Evolutionary conservation across 164 flowering plant species (phyloP), one percentile per base, ranked within the genome.

Genomic region (Aristolochia fimbriata): DNA sequence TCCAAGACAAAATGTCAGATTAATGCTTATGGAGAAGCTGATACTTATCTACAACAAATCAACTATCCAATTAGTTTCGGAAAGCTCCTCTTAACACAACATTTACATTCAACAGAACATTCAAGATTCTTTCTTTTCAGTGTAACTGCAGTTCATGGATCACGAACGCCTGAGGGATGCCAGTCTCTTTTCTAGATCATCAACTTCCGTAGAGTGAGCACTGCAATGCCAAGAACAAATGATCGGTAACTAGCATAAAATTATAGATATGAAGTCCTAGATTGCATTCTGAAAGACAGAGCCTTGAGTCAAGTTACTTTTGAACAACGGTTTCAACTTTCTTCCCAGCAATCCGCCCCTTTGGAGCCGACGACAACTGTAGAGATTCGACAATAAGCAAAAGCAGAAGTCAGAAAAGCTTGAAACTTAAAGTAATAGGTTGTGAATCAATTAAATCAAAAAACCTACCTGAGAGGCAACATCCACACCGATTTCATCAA

Each of bases 401-500:
- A 7, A 37, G 9, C 9, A 37, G 43, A 5, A 37, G 43, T 37
- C 43, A 37, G 12, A 37, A 37, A 37, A 37, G 43, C 43, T 37
- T 10, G 43, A 45, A 31, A 62, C 15, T 43, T 30, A 22, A 20
- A 30, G 51, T 17, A 20, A 27, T 27, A 27, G 5, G 30, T 27
- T 27, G 30, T 27, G 30, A 2, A 27, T 27, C 30, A 27, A 27
- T 27, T 27, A 27, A 2, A 2, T 27, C 30, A 27, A 2, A 27
- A 27, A 6, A 73, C 83, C 22, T 66, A 88, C 96, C 96, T 88
- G 96, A 51, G 96, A 89, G 58, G 96, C 96, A 69, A 89, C 82
- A 72, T 85, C 91, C 25, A 89, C 96, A 31, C 96, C 96, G 71
- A 89, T 89, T 77, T 89, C 96, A 77, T 89, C 96, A 41, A 89